Evolutionary conservation across 148 eudicot species (phyloP), one percentile per base, ranked within the genome.

Genomic region (Rhododendron kiyosumense): DNA sequence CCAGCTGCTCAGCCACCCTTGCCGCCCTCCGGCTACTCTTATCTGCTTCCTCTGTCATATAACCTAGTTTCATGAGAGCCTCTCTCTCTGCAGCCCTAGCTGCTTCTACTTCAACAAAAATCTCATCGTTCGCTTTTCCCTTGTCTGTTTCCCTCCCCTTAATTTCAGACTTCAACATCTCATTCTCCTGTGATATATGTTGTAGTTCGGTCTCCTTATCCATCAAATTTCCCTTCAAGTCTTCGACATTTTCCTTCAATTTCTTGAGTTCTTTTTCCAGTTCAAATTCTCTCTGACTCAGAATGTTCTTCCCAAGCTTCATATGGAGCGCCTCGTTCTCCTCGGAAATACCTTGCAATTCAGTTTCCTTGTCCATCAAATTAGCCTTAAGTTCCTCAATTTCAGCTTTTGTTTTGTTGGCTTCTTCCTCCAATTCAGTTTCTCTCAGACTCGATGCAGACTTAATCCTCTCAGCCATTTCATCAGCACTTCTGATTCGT

Each of bases 311-410:
- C 84, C 90, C 91, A 14, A 94, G 93, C 87, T 87, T 91, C 81
- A 67, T 59, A 80, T 76, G 87, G 76, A 96, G 87, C 75, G 63
- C 81, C 30, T 94, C 95, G 45, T 94, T 96, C 88, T 94, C 99
- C 73, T 93, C 96, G 8, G 92, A 86, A 43, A 96, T 90, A 22
- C 92, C 89, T 86, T 93, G 98, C 86, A 96, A 78, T 83, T 94
- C 97, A 18, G 92, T 96, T 88, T 96, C 99, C 84, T 95, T 96
- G 65, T 96, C 99, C 97, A 94, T 92, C 85, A 96, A 75, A 61
- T 93, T 89, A 17, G 94, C 91, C 88, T 90, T 94, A 87, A 96
- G 77, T 81, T 94, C 96, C 78, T 94, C 96, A n/a, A 94, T 89
- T 28, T 87, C 89, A 1, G 89, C 91, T 84, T 86, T 89, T 78